These are phyloP conservation scores for Aspergillus nomiae DNA, from an alignment of 2,329 filamentous ascomycete species.

Conservation along the genomic window DNA sequence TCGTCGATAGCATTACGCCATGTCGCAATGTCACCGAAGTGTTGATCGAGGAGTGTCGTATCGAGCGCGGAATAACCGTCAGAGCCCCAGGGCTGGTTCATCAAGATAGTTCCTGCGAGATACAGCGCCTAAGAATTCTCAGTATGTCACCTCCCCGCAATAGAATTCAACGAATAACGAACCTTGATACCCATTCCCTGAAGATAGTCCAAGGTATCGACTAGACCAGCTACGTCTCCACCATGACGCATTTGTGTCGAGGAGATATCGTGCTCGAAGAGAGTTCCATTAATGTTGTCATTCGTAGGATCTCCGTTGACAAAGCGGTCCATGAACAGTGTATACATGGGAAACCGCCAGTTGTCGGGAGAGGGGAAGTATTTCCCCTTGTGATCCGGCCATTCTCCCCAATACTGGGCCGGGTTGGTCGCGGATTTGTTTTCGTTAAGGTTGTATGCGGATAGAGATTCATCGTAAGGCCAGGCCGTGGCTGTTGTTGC, in stretches of 20 bases:
- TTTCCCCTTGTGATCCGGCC: slow-evolving; percentile 47
- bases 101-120: slow-evolving; percentile 63
- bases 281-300: slow-evolving; percentile 63
- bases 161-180: slow-evolving; percentile 1
- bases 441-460: slow-evolving; percentile 62
- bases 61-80: slow-evolving; percentile 64
- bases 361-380: slow-evolving; percentile 60
- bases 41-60: slow-evolving; percentile 63
- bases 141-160: not conserved
- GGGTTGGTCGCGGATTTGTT: slow-evolving; percentile 58
- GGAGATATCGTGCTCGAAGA: slow-evolving; percentile 62
- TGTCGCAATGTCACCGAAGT: slow-evolving; percentile 61
- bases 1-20: slow-evolving; percentile 62
- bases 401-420: slow-evolving; percentile 58
- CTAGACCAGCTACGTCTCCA: slow-evolving; percentile 60
- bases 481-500: slow-evolving; percentile 30
- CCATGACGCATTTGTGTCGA: slow-evolving; percentile 66
- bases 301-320: slow-evolving; percentile 67
- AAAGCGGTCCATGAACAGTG: slow-evolving; percentile 64
- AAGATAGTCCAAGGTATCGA: slow-evolving; percentile 65
- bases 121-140: slow-evolving; percentile 55
- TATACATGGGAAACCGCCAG: slow-evolving; percentile 69
- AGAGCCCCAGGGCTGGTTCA: slow-evolving; percentile 66
- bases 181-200: slow-evolving; percentile 66
- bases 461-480: slow-evolving; percentile 54